Evolutionary conservation across 2,329 filamentous ascomycete genomes (phyloP).

Genomic region (Pseudogymnoascus sp.): DNA sequence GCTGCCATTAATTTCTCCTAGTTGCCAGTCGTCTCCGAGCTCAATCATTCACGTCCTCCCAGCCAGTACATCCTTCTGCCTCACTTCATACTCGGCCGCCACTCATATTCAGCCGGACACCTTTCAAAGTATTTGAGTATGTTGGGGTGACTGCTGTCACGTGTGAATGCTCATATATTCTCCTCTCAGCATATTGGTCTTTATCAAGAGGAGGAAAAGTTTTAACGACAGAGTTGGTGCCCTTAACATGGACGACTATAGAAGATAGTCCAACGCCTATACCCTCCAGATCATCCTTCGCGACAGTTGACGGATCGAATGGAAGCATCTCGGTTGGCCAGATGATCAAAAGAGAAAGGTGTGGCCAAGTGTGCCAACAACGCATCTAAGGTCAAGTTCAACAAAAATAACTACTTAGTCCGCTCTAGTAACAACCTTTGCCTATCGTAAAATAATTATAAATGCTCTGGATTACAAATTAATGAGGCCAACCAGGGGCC

Average conservation of each 20-base stretch:
- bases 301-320: background rate
- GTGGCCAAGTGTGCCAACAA: background rate
- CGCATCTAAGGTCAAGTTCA: background rate
- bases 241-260: background rate
- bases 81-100: constrained; percentile 29
- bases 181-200: background rate
- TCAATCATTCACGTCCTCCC: constrained; percentile 25
- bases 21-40: constrained; percentile 28
- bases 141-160: background rate
- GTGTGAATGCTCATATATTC: background rate
- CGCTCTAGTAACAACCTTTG: background rate
- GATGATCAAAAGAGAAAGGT: background rate
- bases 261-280: background rate
- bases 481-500: background rate
- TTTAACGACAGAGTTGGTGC: background rate
- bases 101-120: background rate
- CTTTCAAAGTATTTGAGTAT: background rate
- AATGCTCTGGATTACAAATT: background rate
- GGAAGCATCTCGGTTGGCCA: background rate
- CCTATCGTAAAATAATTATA: background rate
- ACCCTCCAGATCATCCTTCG: background rate
- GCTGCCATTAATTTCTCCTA: constrained; percentile 30
- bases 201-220: background rate
- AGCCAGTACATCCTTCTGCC: constrained; percentile 27
- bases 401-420: background rate